These are phyloP conservation scores for Phytophthora sansomeana DNA, from an alignment of 352 stramenopile species.

Conservation along the genomic window DNA sequence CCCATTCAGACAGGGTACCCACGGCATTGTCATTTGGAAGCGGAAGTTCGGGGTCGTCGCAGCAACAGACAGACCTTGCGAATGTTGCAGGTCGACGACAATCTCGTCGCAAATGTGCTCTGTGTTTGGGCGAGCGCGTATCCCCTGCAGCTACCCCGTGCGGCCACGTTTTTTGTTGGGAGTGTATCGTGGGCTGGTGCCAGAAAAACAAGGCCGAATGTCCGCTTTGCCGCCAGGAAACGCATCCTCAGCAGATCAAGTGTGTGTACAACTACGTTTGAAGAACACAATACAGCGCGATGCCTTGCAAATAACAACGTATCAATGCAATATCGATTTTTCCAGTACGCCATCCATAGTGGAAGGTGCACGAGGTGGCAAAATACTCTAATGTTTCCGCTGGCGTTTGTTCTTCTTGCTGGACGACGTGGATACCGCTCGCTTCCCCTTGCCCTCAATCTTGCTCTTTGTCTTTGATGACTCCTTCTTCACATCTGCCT, in stretches of 20 bases:
- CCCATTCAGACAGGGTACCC: slow-evolving; percentile 52
- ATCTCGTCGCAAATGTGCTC: slow-evolving; percentile 76
- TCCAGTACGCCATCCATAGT: neutral
- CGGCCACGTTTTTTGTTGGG: slow-evolving; percentile 93
- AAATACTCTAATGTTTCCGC: slow-evolving; percentile 50
- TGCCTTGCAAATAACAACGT: slow-evolving; percentile 28
- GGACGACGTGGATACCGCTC: slow-evolving; percentile 25
- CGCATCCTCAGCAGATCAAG: slow-evolving; percentile 91
- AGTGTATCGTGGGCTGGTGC: slow-evolving; percentile 94
- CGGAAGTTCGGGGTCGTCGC: neutral
- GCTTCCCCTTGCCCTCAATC: slow-evolving; percentile 40
- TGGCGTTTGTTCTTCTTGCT: slow-evolving; percentile 68
- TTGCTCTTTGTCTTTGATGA: slow-evolving; percentile 51
- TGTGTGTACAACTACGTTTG: slow-evolving; percentile 92
- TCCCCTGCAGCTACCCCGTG: slow-evolving; percentile 85
- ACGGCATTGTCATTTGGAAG: slow-evolving; percentile 35
- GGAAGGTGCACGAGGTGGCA: neutral
- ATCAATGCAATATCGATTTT: slow-evolving; percentile 41
- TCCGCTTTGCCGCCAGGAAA: slow-evolving; percentile 88
- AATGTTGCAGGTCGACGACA: slow-evolving; percentile 16
- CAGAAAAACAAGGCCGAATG: slow-evolving; percentile 93
- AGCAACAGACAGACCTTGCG: neutral
- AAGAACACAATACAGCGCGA: slow-evolving; percentile 14
- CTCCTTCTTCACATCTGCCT: slow-evolving; percentile 1
- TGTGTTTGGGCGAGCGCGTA: slow-evolving; percentile 85